Conservation (phyloP, 371 early-diverging fungal genomes). For the Dichotomocladium elegans region DNA sequence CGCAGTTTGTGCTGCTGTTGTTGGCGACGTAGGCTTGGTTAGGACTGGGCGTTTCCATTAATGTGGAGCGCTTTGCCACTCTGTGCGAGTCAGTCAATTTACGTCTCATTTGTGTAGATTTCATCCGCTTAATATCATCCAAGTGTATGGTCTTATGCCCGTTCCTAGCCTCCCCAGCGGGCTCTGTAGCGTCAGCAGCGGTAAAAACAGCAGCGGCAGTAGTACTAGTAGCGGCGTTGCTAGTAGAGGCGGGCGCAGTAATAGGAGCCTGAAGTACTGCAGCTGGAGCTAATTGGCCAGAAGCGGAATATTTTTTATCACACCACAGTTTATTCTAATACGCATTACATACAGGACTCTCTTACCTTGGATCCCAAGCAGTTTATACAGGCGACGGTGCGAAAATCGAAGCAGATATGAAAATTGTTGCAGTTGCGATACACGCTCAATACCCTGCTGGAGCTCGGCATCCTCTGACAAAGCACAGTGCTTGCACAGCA, state of each 20-base stretch:
- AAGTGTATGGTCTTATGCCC: conserved; percentile 37
- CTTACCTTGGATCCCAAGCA: conserved; percentile 66
- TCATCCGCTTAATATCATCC: conserved; percentile 60
- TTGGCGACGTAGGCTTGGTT: conserved; percentile 24
- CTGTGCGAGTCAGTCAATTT: conserved; percentile 56
- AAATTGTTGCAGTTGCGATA: conserved; percentile 91
- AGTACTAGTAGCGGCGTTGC: neutral
- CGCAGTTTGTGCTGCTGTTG: too few species aligned
- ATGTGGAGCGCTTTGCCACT: conserved; percentile 53
- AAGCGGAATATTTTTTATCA: neutral
- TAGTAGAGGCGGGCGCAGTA: neutral
- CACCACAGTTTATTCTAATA: neutral
- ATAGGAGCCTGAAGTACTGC: too few species aligned
- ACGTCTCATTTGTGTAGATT: conserved; percentile 55
- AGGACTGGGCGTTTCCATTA: conserved; percentile 53
- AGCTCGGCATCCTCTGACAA: conserved; percentile 14
- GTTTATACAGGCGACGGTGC: conserved; percentile 75
- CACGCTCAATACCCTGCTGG: conserved; percentile 59
- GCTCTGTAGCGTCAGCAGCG: neutral
- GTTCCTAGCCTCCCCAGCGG: conserved; percentile 2
- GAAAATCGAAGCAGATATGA: conserved; percentile 82
- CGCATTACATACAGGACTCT: too few species aligned
- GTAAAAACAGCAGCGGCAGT: conserved; percentile 5
- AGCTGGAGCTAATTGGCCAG: neutral
- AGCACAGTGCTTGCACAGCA: conserved; percentile 48